Evolutionary conservation across 306 rosid genomes (phyloP).

Genomic region (Datisca glomerata): DNA sequence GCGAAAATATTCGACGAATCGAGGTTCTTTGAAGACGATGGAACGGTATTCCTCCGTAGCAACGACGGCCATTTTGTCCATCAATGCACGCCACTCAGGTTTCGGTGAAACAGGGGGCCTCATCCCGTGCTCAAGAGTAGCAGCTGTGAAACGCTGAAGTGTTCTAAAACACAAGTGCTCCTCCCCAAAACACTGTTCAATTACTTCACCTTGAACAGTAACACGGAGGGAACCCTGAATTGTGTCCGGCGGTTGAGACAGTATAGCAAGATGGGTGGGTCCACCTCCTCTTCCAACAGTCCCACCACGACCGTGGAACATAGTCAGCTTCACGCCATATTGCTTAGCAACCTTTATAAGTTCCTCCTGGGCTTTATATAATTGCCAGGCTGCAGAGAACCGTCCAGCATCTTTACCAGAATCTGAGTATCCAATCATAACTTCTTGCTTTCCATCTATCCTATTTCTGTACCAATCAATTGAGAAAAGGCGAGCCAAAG

Average conservation of each 20-base stretch:
- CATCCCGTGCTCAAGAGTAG: conserved; percentile 95
- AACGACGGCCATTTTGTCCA: conserved; percentile 88
- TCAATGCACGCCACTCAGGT: conserved; percentile 84
- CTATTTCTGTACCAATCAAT: conserved; percentile 75
- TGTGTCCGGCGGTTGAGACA: conserved; percentile 95
- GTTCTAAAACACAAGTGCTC: conserved; percentile 89
- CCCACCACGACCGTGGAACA: conserved; percentile 99
- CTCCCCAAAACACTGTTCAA: conserved; percentile 92
- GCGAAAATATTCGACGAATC: conserved; percentile 95
- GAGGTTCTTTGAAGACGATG: conserved; percentile 80
- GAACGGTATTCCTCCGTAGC: conserved; percentile 90
- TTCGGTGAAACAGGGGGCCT: conserved; percentile 61
- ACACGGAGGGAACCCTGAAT: conserved; percentile 96
- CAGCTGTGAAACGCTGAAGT: conserved; percentile 90
- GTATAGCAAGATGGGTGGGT: conserved; percentile 94
- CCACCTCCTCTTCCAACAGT: conserved; percentile 99
- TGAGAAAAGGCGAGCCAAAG: conserved; percentile 77
- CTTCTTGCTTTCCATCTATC: conserved; percentile 89
- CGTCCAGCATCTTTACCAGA: conserved; percentile 99
- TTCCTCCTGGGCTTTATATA: conserved; percentile 95
- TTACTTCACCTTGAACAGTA: conserved; percentile 95
- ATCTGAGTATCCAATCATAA: conserved; percentile 97
- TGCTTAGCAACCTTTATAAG: conserved; percentile 78
- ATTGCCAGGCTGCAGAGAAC: conserved; percentile 94
- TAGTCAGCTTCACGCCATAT: conserved; percentile 79